Conservation (phyloP, 2,329 filamentous ascomycete species). For the Diaporthe australafricana region DNA sequence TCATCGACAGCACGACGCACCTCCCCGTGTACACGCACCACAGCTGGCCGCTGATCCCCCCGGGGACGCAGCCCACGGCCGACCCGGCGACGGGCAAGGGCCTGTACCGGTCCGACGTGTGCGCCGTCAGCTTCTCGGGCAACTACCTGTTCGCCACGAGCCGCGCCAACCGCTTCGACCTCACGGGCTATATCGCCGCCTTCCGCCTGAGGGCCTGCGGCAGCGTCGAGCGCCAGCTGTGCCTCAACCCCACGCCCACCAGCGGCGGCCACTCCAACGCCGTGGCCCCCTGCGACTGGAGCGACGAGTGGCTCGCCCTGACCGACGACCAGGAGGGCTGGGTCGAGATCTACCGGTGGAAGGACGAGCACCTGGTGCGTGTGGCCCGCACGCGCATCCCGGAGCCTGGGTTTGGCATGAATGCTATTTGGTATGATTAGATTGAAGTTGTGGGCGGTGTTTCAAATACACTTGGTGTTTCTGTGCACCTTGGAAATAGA, state of each 20-base stretch:
- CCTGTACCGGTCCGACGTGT: slow-evolving; percentile 89
- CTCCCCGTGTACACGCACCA: slow-evolving; percentile 83
- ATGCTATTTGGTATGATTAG: slow-evolving; percentile 93
- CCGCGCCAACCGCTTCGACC: slow-evolving; percentile 79
- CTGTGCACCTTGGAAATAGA: neutral
- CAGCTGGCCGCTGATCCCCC: slow-evolving; percentile 82
- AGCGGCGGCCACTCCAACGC: slow-evolving; percentile 91
- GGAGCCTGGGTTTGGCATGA: slow-evolving; percentile 95
- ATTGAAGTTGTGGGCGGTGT: neutral
- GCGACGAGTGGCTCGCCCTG: slow-evolving; percentile 89
- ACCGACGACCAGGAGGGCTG: slow-evolving; percentile 91
- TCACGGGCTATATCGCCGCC: slow-evolving; percentile 86
- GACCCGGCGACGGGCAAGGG: slow-evolving; percentile 55
- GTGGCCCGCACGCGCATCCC: slow-evolving; percentile 82
- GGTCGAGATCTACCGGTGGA: slow-evolving; percentile 89
- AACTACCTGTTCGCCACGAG: slow-evolving; percentile 86
- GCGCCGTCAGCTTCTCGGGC: slow-evolving; percentile 75
- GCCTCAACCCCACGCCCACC: slow-evolving; percentile 85
- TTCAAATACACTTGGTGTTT: too few species aligned
- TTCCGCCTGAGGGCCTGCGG: slow-evolving; percentile 78
- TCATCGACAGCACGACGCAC: slow-evolving; percentile 79
- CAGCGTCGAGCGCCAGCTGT: slow-evolving; percentile 81
- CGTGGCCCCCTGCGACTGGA: slow-evolving; percentile 85
- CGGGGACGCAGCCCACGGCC: slow-evolving; percentile 65
- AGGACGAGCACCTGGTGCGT: slow-evolving; percentile 81